phyloP scores from a whole-genome alignment of 768 basidiomycete genomes.

The Candolleomyces aberdarensis region DNA sequence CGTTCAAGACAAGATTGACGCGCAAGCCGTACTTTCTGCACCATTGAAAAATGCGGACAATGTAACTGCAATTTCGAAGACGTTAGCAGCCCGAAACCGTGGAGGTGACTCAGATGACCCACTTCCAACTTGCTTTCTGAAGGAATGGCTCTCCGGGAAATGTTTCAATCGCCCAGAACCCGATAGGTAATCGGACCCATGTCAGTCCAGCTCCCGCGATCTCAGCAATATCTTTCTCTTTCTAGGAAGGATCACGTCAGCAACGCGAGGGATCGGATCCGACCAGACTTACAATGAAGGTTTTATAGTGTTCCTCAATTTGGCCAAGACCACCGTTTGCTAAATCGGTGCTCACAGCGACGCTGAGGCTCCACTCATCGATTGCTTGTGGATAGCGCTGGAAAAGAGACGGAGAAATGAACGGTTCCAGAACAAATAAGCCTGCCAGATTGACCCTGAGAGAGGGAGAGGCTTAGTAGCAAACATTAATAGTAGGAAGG shows the following conservation, averaged over 20 bases:
- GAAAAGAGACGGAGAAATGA: conserved; percentile 63
- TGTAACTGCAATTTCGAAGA: conserved; percentile 42
- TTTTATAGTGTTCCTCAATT: conserved; percentile 75
- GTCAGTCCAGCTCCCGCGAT: conserved; percentile 82
- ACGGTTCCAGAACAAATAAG: conserved; percentile 73
- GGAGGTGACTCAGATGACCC: conserved; percentile 14
- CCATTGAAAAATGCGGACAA: conserved; percentile 75
- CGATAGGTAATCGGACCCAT: conserved; percentile 77
- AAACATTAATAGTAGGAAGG: conserved; percentile 47
- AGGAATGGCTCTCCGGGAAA: conserved; percentile 76
- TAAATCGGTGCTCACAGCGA: conserved; percentile 61
- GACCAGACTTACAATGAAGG: conserved; percentile 63
- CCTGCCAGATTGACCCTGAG: conserved; percentile 69
- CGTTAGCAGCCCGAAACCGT: background rate
- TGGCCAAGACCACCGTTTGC: conserved; percentile 55
- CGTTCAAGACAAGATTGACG: conserved; percentile 75
- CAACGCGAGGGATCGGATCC: background rate
- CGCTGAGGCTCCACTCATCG: conserved; percentile 69
- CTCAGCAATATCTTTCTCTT: conserved; percentile 59
- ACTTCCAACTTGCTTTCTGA: conserved; percentile 71
- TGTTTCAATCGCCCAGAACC: conserved; percentile 84
- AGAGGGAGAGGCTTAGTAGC: conserved; percentile 23
- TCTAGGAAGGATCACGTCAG: conserved; percentile 36
- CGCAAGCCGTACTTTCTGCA: conserved; percentile 85
- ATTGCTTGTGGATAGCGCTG: conserved; percentile 52